Conservation (phyloP, 2,329 filamentous ascomycete species). For the Cladosporium cucumerinum region DNA sequence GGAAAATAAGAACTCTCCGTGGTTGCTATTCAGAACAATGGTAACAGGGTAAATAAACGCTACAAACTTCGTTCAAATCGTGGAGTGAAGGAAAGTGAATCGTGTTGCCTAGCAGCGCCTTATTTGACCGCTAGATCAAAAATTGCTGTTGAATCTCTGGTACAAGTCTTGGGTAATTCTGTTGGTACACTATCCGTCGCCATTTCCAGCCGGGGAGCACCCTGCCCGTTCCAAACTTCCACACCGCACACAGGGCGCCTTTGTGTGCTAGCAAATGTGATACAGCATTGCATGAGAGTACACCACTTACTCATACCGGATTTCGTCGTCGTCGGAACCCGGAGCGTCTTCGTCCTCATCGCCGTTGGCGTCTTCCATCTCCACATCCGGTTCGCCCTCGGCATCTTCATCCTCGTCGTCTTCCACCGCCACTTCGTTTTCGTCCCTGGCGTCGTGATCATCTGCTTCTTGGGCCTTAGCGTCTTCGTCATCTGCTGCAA, state of each 20-base stretch:
- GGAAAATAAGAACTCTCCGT: neutral
- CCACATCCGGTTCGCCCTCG: conserved; percentile 19
- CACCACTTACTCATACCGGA: conserved; percentile 26
- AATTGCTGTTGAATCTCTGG: conserved; percentile 7
- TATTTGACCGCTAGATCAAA: conserved; percentile 11
- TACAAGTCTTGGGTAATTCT: conserved; percentile 3
- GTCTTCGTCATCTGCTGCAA: conserved; percentile 28
- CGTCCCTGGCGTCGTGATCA: conserved; percentile 30
- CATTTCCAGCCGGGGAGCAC: conserved; percentile 15
- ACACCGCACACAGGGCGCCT: conserved; percentile 7
- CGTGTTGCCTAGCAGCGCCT: conserved; percentile 10
- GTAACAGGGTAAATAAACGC: neutral
- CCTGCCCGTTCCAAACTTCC: conserved; percentile 3
- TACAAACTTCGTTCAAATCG: neutral
- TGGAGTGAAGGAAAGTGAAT: conserved; percentile 2
- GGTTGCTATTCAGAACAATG: neutral
- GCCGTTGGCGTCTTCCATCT: conserved; percentile 17
- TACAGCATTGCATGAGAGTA: conserved; percentile 6
- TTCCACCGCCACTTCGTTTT: conserved; percentile 25
- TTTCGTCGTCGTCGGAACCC: conserved; percentile 30
- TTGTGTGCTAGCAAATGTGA: neutral
- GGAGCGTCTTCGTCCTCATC: conserved; percentile 23
- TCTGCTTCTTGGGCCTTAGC: conserved; percentile 28
- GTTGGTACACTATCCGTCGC: conserved; percentile 15
- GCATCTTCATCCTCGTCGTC: conserved; percentile 23